Percentiles rank a stretch among this genome's conserved stretches.
phyloP scores from a whole-genome alignment of 2,329 filamentous ascomycete species.

The Aspergillus aculeatus region DNA sequence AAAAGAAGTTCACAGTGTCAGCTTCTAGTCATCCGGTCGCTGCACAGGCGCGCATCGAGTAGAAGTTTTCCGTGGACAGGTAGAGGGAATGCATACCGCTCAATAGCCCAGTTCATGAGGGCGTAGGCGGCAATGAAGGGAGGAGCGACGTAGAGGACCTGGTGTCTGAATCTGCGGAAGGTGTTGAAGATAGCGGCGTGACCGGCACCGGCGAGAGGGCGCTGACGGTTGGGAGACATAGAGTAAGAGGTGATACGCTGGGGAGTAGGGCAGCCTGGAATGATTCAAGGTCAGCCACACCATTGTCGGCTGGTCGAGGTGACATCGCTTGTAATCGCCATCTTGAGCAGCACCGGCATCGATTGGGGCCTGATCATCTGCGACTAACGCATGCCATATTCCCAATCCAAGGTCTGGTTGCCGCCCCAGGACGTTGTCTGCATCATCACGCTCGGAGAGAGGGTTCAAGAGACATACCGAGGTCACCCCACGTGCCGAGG shows the following conservation, averaged over 20 bases:
- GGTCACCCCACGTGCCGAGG: slow-evolving; percentile 70
- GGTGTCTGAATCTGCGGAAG: slow-evolving; percentile 78
- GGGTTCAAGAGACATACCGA: slow-evolving; percentile 61
- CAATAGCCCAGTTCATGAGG: slow-evolving; percentile 83
- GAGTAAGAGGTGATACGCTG: slow-evolving; percentile 69
- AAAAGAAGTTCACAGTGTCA: slow-evolving; percentile 1
- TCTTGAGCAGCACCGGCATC: background rate
- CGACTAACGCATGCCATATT: background rate
- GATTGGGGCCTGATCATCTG: background rate
- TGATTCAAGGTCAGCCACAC: background rate
- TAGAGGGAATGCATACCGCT: slow-evolving; percentile 63
- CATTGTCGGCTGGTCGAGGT: background rate
- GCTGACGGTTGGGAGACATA: slow-evolving; percentile 83
- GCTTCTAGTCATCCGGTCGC: background rate
- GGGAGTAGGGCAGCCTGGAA: slow-evolving; percentile 37
- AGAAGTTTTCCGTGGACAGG: background rate
- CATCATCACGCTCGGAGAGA: slow-evolving; percentile 6
- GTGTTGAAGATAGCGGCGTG: slow-evolving; percentile 93
- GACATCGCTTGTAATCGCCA: background rate
- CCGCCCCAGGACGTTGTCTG: background rate
- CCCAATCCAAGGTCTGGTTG: background rate
- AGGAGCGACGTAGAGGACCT: slow-evolving; percentile 86
- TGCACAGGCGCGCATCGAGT: background rate
- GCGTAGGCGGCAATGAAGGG: slow-evolving; percentile 77
- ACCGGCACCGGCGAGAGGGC: slow-evolving; percentile 73